Percentiles rank a stretch among this genome's conserved stretches.
These are phyloP conservation scores for Fraxinus americana DNA, from an alignment of 257 asterid genomes.

Conservation along the genomic window DNA sequence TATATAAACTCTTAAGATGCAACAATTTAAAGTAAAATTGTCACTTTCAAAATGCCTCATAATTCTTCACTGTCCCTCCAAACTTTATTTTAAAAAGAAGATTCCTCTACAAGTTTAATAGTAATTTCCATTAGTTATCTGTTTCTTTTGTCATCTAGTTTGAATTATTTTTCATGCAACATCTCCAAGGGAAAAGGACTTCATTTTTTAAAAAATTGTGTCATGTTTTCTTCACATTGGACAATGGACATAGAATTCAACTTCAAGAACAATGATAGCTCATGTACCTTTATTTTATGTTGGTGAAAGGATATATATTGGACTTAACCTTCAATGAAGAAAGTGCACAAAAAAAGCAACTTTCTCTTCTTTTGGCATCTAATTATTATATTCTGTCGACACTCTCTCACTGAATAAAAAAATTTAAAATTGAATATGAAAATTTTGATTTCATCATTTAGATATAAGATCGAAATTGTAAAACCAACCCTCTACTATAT, in stretches of 20 bases:
- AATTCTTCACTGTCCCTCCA: slow-evolving; percentile 30
- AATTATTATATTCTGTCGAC: background rate
- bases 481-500: background rate
- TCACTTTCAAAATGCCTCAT: slow-evolving; percentile 27
- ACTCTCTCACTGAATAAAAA: too few relatives aligned
- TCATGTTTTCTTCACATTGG: too few relatives aligned
- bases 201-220: too few relatives aligned
- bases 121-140: background rate
- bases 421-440: too few relatives aligned
- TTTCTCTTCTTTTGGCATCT: background rate
- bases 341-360: background rate
- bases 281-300: too few relatives aligned
- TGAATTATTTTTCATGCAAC: background rate
- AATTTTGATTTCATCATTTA: too few relatives aligned
- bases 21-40: background rate
- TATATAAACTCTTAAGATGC: too few relatives aligned
- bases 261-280: too few relatives aligned
- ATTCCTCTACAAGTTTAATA: background rate
- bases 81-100: slow-evolving; percentile 9
- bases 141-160: background rate
- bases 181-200: background rate
- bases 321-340: background rate
- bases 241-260: too few relatives aligned
- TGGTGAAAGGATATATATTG: background rate
- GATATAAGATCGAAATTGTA: background rate